phyloP scores from a whole-genome alignment of 345 rosid genomes.

The Excoecaria agallocha region DNA sequence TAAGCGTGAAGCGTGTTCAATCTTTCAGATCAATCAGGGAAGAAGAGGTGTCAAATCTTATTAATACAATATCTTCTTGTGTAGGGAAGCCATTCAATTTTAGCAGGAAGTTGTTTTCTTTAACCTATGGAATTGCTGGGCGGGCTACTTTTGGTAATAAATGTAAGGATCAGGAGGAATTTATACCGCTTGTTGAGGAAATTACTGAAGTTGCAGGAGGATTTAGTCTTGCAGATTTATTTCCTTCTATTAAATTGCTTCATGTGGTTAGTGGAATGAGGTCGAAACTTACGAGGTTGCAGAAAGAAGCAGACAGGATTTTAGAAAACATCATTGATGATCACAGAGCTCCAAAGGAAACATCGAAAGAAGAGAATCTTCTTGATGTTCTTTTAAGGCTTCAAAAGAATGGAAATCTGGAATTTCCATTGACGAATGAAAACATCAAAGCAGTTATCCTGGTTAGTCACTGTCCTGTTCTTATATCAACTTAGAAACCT shows the following conservation, averaged over 20 bases:
- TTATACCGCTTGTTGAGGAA: background rate
- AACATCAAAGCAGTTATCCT: constrained; percentile 39
- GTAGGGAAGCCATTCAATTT: constrained; percentile 16
- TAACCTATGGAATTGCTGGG: constrained; percentile 13
- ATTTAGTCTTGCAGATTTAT: constrained; percentile 16
- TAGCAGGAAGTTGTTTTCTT: constrained; percentile 16
- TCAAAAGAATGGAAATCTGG: constrained; percentile 21
- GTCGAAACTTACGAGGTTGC: background rate
- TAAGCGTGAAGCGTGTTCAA: constrained; percentile 22
- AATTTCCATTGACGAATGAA: constrained; percentile 17
- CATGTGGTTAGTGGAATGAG: background rate
- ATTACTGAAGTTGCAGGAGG: background rate
- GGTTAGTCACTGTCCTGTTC: constrained; percentile 18
- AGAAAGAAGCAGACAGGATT: background rate
- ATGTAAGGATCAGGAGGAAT: constrained; percentile 22
- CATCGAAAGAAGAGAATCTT: constrained; percentile 7
- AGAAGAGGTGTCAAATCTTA: constrained; percentile 23
- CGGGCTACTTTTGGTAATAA: constrained; percentile 28
- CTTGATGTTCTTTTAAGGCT: constrained; percentile 40
- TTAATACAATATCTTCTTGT: background rate
- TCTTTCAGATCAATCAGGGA: constrained; percentile 26
- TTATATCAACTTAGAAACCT: background rate
- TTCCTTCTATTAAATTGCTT: constrained; percentile 13
- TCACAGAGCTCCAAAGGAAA: background rate
- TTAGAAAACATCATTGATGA: constrained; percentile 6